Percentiles rank a stretch among this genome's conserved stretches.
Evolutionary conservation across 768 basidiomycete genomes (phyloP).

Genomic region (Hygrocybe punicea): DNA sequence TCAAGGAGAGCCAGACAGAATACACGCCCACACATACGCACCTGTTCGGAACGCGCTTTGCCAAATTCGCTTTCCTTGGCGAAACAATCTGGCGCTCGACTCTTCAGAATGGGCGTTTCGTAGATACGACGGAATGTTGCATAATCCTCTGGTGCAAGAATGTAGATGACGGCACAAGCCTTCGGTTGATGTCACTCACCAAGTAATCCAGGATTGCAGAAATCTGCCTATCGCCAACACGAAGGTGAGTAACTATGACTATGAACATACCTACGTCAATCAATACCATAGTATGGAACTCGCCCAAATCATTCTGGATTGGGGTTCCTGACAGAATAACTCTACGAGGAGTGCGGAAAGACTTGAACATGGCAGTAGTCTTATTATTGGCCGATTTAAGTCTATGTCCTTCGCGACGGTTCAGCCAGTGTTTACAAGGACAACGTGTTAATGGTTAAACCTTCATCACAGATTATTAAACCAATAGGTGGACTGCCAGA

Average conservation of each 20-base stretch:
- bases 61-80: slow-evolving; percentile 74
- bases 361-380: slow-evolving; percentile 82
- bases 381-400: slow-evolving; percentile 91
- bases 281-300: slow-evolving; percentile 93
- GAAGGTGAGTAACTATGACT: neutral
- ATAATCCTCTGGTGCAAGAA: slow-evolving; percentile 58
- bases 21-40: slow-evolving; percentile 26
- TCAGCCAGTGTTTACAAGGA: neutral
- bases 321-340: slow-evolving; percentile 95
- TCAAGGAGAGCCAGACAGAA: neutral
- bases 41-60: slow-evolving; percentile 72
- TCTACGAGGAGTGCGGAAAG: slow-evolving; percentile 68
- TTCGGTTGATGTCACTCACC: slow-evolving; percentile 42
- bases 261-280: too few relatives aligned
- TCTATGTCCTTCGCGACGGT: slow-evolving; percentile 62
- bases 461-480: slow-evolving; percentile 94
- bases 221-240: slow-evolving; percentile 62
- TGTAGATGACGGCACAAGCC: slow-evolving; percentile 6
- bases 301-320: slow-evolving; percentile 92
- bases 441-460: slow-evolving; percentile 28
- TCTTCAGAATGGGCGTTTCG: slow-evolving; percentile 82
- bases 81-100: slow-evolving; percentile 74
- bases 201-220: slow-evolving; percentile 89
- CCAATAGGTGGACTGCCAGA: slow-evolving; percentile 78
- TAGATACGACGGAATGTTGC: slow-evolving; percentile 74